phyloP scores from a whole-genome alignment of 345 rosid genomes.

The Nasturtium officinale region DNA sequence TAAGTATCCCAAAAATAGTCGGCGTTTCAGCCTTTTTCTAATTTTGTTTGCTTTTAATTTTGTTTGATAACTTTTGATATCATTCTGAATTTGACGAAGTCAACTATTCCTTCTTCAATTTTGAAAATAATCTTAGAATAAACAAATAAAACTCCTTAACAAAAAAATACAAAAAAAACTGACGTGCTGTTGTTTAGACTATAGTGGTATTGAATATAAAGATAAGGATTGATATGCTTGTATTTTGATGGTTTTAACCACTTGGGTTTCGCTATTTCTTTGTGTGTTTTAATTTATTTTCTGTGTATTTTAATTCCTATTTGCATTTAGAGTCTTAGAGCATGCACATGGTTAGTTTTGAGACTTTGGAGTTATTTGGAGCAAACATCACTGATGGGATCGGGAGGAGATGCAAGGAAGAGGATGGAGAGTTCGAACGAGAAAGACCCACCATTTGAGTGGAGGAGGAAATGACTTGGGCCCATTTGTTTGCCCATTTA shows the following conservation, averaged over 20 bases:
- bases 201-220: not conserved
- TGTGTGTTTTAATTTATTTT: too few species aligned
- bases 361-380: too few species aligned
- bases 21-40: not conserved
- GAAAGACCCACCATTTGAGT: too few species aligned
- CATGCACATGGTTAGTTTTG: too few species aligned
- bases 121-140: not conserved
- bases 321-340: too few species aligned
- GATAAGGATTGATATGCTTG: not conserved
- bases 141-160: not conserved
- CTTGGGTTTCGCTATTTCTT: not conserved
- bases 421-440: too few species aligned
- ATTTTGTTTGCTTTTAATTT: not conserved
- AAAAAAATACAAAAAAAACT: not conserved
- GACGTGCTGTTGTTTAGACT: not conserved
- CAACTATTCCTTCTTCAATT: not conserved
- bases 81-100: conserved; percentile 12
- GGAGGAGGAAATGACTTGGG: too few species aligned
- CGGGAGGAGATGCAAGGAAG: too few species aligned
- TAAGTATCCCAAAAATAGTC: not conserved
- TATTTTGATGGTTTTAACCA: not conserved
- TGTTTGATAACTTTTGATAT: not conserved
- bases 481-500: too few species aligned
- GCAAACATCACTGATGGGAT: too few species aligned
- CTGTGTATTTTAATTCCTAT: too few species aligned